These are phyloP conservation scores for Cytospora piceae DNA, from an alignment of 2,329 filamentous ascomycete species.

Conservation along the genomic window DNA sequence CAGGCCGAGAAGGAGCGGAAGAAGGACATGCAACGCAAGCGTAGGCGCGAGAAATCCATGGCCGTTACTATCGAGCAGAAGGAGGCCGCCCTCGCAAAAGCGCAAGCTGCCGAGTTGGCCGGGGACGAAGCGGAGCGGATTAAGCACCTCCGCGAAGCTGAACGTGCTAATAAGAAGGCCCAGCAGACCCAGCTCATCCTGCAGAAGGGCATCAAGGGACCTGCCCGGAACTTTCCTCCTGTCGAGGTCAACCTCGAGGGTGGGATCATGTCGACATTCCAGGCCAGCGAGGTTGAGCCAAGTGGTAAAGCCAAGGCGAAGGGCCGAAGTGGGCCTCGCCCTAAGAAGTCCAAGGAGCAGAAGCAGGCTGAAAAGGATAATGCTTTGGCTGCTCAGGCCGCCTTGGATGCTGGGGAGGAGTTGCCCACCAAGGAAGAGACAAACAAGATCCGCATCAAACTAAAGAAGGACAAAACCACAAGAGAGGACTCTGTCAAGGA, in stretches of 20 bases:
- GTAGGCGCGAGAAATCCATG: slow-evolving; percentile 93
- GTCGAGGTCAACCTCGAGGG: slow-evolving; percentile 82
- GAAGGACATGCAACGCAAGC: slow-evolving; percentile 99
- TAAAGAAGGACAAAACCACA: slow-evolving; percentile 54
- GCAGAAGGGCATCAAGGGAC: slow-evolving; percentile 84
- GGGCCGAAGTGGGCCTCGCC: slow-evolving; percentile 65
- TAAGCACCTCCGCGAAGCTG: slow-evolving; percentile 81
- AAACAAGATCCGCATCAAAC: slow-evolving; percentile 65
- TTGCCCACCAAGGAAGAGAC: slow-evolving; percentile 63
- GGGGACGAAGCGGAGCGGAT: slow-evolving; percentile 77
- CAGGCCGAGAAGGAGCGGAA: slow-evolving; percentile 97
- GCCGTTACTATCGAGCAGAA: slow-evolving; percentile 91
- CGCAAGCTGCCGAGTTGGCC: slow-evolving; percentile 65
- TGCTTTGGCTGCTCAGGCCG: slow-evolving; percentile 86
- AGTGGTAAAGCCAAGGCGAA: slow-evolving; percentile 53
- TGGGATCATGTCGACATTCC: slow-evolving; percentile 84
- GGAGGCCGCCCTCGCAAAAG: slow-evolving; percentile 78
- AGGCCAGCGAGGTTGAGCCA: slow-evolving; percentile 63
- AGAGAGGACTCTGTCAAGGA: slow-evolving; percentile 41
- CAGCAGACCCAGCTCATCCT: slow-evolving; percentile 86
- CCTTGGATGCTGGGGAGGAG: slow-evolving; percentile 77
- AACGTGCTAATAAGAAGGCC: slow-evolving; percentile 90
- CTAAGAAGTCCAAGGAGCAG: slow-evolving; percentile 89
- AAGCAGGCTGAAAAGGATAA: slow-evolving; percentile 79
- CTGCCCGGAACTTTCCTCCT: slow-evolving; percentile 66